phyloP scores from a whole-genome alignment of 1,284 basidiomycete species.

The Cerioporus squamosus region DNA sequence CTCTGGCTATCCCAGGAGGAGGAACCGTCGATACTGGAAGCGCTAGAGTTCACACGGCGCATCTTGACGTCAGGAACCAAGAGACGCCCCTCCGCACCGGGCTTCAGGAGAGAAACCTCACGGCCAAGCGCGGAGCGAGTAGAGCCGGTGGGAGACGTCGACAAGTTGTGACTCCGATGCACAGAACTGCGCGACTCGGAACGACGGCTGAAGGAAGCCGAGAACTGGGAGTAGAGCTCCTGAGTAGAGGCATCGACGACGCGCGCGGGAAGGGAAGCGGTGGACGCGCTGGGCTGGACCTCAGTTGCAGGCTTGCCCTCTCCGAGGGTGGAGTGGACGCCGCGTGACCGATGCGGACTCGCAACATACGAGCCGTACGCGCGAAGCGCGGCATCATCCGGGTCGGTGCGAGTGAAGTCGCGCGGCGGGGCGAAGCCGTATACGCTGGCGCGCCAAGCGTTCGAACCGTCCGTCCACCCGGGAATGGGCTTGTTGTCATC shows the following conservation, averaged over 20 bases:
- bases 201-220: slow-evolving; percentile 54
- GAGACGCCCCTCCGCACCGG: slow-evolving; percentile 64
- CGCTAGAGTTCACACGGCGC: slow-evolving; percentile 36
- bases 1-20: slow-evolving; percentile 26
- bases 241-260: slow-evolving; percentile 27
- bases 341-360: slow-evolving; percentile 48
- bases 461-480: slow-evolving; percentile 71
- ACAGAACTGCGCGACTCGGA: slow-evolving; percentile 52
- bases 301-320: slow-evolving; percentile 34
- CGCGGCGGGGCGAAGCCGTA: slow-evolving; percentile 49
- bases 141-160: slow-evolving; percentile 37
- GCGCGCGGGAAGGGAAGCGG: slow-evolving; percentile 18
- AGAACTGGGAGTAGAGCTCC: slow-evolving; percentile 58
- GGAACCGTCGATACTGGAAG: slow-evolving; percentile 29
- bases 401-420: slow-evolving; percentile 30
- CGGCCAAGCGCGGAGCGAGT: slow-evolving; percentile 32
- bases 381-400: slow-evolving; percentile 30
- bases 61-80: slow-evolving; percentile 69
- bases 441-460: slow-evolving; percentile 65
- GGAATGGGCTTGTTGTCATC: slow-evolving; percentile 48
- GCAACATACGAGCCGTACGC: slow-evolving; percentile 52
- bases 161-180: slow-evolving; percentile 26
- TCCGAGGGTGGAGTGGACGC: slow-evolving; percentile 52
- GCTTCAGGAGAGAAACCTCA: slow-evolving; percentile 57
- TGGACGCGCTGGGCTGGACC: slow-evolving; percentile 25